Percentiles rank a stretch among this genome's conserved stretches.
These are phyloP conservation scores for Suillus subluteus DNA, from an alignment of 768 basidiomycete genomes.

Conservation along the genomic window DNA sequence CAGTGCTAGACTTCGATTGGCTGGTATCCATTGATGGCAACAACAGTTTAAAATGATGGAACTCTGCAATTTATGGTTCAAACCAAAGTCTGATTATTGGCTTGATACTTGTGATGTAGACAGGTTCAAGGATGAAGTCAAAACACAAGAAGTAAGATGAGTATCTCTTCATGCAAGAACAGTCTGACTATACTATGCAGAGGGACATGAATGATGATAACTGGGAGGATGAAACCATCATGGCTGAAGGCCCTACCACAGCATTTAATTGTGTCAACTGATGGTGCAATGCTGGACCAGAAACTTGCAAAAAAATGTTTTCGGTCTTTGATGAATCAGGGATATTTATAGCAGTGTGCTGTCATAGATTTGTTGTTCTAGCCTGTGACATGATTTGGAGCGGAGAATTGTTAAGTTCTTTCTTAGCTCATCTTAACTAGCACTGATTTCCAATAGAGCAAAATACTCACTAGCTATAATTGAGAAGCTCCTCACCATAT, in stretches of 20 bases:
- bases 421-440: background rate
- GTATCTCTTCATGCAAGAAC: background rate
- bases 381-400: background rate
- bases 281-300: background rate
- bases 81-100: background rate
- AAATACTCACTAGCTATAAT: slow-evolving; percentile 15
- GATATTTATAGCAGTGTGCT: background rate
- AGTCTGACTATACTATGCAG: background rate
- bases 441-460: background rate
- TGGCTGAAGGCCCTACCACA: background rate
- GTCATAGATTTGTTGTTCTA: background rate
- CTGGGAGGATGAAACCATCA: background rate
- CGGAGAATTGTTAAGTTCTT: background rate
- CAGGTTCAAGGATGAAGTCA: background rate
- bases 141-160: background rate
- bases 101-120: background rate
- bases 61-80: background rate
- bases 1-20: background rate
- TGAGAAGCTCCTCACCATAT: slow-evolving; percentile 17
- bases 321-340: background rate
- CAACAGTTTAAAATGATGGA: background rate
- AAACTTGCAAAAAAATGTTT: background rate
- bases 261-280: background rate
- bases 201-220: background rate
- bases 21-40: background rate